Percentiles rank a stretch among this genome's conserved stretches.
These are phyloP conservation scores for Nannizzia gypsea DNA, from an alignment of 2,329 filamentous ascomycete species.

Conservation along the genomic window DNA sequence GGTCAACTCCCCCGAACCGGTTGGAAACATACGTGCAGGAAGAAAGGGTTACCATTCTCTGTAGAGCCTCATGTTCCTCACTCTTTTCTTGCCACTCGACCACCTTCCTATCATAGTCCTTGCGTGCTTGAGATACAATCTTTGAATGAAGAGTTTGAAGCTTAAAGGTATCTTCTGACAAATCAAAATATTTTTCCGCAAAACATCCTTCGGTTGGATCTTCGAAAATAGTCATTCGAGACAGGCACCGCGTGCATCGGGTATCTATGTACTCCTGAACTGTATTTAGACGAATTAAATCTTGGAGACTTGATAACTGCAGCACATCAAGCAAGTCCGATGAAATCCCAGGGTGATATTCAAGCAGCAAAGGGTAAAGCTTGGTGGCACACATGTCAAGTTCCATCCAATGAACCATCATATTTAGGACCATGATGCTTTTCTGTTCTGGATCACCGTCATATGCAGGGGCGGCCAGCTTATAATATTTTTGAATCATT, in stretches of 20 bases:
- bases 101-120: conserved; percentile 25
- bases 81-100: conserved; percentile 28
- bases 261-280: conserved; percentile 41
- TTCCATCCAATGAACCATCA: conserved; percentile 47
- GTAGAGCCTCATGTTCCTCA: conserved; percentile 28
- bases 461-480: conserved; percentile 28
- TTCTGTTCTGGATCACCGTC: conserved; percentile 38
- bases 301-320: conserved; percentile 35
- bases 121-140: conserved; percentile 27
- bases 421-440: conserved; percentile 42
- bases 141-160: conserved; percentile 22
- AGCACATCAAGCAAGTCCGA: conserved; percentile 44
- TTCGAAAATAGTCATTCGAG: conserved; percentile 38
- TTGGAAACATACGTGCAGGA: conserved; percentile 22
- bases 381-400: conserved; percentile 42
- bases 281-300: conserved; percentile 41
- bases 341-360: conserved; percentile 43
- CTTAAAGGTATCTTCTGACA: conserved; percentile 11
- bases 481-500: conserved; percentile 28
- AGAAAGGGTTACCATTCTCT: conserved; percentile 22
- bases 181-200: conserved; percentile 36
- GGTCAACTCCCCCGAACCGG: conserved; percentile 17
- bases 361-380: conserved; percentile 36
- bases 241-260: conserved; percentile 20
- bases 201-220: conserved; percentile 34